Conservation (phyloP, 495 filamentous ascomycete genomes). For the Xylaria curta region DNA sequence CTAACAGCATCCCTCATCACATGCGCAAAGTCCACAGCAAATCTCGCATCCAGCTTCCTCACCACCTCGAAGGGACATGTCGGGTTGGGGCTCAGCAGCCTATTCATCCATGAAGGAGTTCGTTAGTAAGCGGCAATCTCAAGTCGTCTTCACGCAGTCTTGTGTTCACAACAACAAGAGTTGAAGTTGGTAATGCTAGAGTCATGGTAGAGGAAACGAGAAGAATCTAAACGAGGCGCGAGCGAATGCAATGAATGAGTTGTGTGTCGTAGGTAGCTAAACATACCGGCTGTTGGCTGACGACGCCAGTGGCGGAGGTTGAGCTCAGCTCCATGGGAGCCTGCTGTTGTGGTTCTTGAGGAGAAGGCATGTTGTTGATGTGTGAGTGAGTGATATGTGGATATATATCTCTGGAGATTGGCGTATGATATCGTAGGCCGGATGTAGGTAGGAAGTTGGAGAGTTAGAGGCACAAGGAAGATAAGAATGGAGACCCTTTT, state of each 20-base stretch:
- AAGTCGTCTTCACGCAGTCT: background rate
- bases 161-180: background rate
- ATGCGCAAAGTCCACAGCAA: conserved; percentile 45
- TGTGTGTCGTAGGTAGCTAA: background rate
- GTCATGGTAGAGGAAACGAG: background rate
- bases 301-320: conserved; percentile 32
- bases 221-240: background rate
- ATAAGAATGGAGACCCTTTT: conserved; percentile 6
- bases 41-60: conserved; percentile 45
- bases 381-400: conserved; percentile 1
- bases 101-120: conserved; percentile 9
- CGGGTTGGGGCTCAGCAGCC: conserved; percentile 38
- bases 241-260: background rate
- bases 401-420: background rate
- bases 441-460: background rate
- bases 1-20: conserved; percentile 44
- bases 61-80: conserved; percentile 39
- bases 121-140: conserved; percentile 1
- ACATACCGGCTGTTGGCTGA: conserved; percentile 43
- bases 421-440: background rate
- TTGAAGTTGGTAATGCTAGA: background rate
- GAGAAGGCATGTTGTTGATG: conserved; percentile 34
- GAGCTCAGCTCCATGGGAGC: conserved; percentile 43
- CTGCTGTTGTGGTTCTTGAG: conserved; percentile 43
- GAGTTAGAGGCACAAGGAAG: background rate